phyloP scores from a whole-genome alignment of 352 stramenopile genomes.

The Phytophthora aleatoria region DNA sequence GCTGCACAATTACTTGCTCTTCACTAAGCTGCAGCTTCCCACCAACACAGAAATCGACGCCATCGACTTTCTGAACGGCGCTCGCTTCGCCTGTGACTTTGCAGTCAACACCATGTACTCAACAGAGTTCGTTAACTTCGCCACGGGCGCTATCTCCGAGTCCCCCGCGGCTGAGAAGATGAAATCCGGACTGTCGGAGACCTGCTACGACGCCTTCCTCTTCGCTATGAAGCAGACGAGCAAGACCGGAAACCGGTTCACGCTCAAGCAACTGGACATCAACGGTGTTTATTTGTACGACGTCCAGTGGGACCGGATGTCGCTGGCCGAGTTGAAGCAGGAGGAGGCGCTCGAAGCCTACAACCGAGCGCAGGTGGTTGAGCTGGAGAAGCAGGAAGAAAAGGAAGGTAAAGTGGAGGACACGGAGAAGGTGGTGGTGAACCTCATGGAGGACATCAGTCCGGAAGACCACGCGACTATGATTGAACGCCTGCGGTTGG shows the following conservation, averaged over 20 bases:
- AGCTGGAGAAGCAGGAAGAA: constrained; percentile 37
- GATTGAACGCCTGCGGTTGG: constrained; percentile 36
- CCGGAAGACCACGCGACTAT: constrained; percentile 20
- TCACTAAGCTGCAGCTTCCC: constrained; percentile 52
- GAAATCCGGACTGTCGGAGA: constrained; percentile 38
- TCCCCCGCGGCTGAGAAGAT: constrained; percentile 45
- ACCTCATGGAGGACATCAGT: constrained; percentile 9
- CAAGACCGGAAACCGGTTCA: constrained; percentile 51
- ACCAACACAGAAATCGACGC: constrained; percentile 55
- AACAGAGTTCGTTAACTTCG: constrained; percentile 56
- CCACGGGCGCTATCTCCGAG: constrained; percentile 43
- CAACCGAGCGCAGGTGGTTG: constrained; percentile 38
- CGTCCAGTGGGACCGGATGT: constrained; percentile 54
- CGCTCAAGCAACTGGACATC: constrained; percentile 58
- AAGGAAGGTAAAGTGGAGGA: background rate
- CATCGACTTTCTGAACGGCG: constrained; percentile 56
- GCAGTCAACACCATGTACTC: constrained; percentile 63
- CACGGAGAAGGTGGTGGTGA: constrained; percentile 13
- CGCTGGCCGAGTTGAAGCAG: constrained; percentile 47
- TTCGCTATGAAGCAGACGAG: constrained; percentile 60
- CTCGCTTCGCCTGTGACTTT: constrained; percentile 52
- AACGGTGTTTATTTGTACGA: constrained; percentile 49
- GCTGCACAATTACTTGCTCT: constrained; percentile 47
- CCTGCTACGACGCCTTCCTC: constrained; percentile 50
- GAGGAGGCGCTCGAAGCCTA: constrained; percentile 43